Conservation (phyloP, 257 asterid species). For the Nemophila menziesii region DNA sequence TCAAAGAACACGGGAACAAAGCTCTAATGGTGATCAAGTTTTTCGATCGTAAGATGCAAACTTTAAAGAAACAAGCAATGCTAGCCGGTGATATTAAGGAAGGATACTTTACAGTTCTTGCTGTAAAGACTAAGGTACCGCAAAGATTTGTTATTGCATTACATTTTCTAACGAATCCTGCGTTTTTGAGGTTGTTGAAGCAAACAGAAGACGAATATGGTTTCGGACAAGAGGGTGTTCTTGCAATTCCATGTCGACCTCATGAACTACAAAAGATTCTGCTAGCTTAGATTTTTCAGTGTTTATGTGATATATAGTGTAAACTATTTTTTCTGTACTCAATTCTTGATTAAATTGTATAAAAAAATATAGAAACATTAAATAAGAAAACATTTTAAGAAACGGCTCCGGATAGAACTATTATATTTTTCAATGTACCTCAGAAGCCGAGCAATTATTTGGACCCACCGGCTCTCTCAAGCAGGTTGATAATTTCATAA, state of each 20-base stretch:
- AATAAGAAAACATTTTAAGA: too few species aligned
- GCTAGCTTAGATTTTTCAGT: conserved; percentile 12
- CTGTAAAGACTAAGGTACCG: conserved; percentile 26
- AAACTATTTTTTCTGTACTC: too few species aligned
- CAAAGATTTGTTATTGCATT: conserved; percentile 26
- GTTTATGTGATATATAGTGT: too few species aligned
- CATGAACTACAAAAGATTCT: conserved; percentile 28
- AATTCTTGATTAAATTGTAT: too few species aligned
- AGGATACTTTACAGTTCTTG: conserved; percentile 39
- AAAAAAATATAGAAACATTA: too few species aligned
- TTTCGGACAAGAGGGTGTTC: conserved; percentile 32
- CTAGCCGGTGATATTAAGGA: conserved; percentile 45
- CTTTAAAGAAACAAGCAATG: too few species aligned
- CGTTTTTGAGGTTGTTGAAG: conserved; percentile 27
- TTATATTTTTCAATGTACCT: conserved; percentile 29
- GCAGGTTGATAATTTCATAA: conserved; percentile 59
- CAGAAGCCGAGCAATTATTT: conserved; percentile 70
- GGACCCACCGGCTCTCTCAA: conserved; percentile 64
- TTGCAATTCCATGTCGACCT: conserved; percentile 36
- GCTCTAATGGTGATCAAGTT: too few species aligned
- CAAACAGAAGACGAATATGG: conserved; percentile 45
- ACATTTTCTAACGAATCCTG: conserved; percentile 28
- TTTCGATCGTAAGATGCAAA: too few species aligned
- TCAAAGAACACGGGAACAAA: too few species aligned
- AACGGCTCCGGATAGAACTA: neutral